These are phyloP conservation scores for Picea glauca DNA, from an alignment of 75 land plant species.

Conservation along the genomic window DNA sequence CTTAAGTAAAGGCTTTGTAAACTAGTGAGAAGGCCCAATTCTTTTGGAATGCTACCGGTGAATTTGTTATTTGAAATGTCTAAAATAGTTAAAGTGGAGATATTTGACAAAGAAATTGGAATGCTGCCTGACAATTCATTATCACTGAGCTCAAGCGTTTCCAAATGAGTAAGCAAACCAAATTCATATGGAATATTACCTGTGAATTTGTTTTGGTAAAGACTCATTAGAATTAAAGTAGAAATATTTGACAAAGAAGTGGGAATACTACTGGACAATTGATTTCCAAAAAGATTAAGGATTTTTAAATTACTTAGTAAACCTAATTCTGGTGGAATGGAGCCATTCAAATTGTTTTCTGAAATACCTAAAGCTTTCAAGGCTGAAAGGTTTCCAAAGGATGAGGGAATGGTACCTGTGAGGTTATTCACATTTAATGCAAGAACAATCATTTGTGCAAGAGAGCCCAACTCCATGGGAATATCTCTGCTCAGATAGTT, in stretches of 20 bases:
- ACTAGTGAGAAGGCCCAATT: too few species aligned
- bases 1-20: too few species aligned
- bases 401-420: background rate
- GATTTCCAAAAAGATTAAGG: too few species aligned
- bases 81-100: too few species aligned
- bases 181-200: background rate
- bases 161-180: background rate
- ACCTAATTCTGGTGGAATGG: background rate
- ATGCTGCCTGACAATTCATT: background rate
- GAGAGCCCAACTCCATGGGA: background rate
- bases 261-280: background rate
- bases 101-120: too few species aligned
- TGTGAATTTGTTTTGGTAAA: background rate
- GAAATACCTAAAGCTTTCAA: background rate
- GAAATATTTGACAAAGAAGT: background rate
- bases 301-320: background rate
- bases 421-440: background rate
- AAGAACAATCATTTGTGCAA: background rate
- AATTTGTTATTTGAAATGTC: background rate
- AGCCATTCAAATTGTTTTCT: background rate
- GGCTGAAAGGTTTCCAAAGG: background rate
- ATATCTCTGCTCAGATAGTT: too few species aligned
- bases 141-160: background rate
- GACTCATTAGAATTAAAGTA: background rate
- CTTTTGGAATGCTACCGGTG: background rate